Conservation (phyloP, 495 filamentous ascomycete genomes). For the Glonium stellatum region DNA sequence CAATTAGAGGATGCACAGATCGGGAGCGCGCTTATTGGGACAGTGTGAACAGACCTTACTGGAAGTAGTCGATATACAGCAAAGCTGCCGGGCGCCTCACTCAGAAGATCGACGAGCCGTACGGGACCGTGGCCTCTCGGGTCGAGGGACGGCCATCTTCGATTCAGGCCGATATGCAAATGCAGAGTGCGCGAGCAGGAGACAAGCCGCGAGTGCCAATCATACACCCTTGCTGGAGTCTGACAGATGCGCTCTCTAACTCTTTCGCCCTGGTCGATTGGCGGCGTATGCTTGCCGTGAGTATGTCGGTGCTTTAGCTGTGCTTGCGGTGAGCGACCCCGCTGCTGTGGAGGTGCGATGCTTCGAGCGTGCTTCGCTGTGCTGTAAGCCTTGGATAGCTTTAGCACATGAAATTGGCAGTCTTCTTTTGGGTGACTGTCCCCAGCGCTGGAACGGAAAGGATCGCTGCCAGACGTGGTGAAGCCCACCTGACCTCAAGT, state of each 20-base stretch:
- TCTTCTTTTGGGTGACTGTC: neutral
- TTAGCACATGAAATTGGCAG: neutral
- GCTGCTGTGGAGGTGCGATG: neutral
- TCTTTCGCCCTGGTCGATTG: neutral
- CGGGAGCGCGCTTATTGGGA: neutral
- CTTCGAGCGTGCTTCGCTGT: neutral
- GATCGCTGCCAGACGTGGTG: neutral
- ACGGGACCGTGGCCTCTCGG: neutral
- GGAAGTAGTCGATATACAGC: neutral
- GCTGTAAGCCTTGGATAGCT: neutral
- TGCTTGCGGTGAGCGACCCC: neutral
- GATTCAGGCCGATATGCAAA: neutral
- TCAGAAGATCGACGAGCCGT: neutral
- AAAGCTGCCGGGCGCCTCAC: neutral
- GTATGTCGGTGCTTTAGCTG: neutral
- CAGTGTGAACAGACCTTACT: neutral
- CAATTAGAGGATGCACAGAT: neutral
- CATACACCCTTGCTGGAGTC: neutral
- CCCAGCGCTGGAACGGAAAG: neutral
- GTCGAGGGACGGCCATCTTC: neutral
- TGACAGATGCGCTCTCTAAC: neutral
- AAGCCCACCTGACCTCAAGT: constrained; percentile 1
- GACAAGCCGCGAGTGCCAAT: neutral
- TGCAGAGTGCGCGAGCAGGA: neutral
- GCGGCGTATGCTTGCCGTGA: neutral